These are phyloP conservation scores for Boletus tomentosulus DNA, from an alignment of 768 basidiomycete species.

Conservation along the genomic window DNA sequence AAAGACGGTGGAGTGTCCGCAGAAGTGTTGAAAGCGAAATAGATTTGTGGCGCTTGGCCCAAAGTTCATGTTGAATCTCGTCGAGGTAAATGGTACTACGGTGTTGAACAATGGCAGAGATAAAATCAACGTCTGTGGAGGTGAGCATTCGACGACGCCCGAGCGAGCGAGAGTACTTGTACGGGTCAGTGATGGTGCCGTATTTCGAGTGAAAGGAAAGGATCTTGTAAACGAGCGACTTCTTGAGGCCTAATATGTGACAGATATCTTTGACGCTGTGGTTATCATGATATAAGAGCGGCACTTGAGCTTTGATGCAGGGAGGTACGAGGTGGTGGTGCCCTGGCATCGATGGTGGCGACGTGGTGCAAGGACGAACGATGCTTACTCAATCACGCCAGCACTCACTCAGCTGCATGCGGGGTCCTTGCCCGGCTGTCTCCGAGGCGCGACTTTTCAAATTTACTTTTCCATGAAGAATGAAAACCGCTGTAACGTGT, in stretches of 20 bases:
- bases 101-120: no score
- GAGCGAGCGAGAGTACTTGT: neutral
- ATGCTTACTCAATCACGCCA: neutral
- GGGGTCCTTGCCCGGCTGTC: neutral
- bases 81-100: no score
- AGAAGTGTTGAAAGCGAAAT: neutral
- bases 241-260: neutral
- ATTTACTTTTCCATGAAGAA: neutral
- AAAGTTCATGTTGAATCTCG: neutral
- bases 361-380: no score
- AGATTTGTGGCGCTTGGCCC: neutral
- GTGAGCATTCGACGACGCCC: neutral
- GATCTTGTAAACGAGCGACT: neutral
- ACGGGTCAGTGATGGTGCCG: neutral
- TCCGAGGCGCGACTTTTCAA: neutral
- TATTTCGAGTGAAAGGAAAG: neutral
- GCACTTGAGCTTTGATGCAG: neutral
- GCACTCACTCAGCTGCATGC: neutral
- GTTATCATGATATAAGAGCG: no score
- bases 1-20: neutral
- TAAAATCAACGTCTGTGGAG: neutral
- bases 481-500: neutral
- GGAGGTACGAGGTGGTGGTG: no score
- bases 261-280: no score
- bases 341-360: no score